Evolutionary conservation across 345 rosid genomes (phyloP).

Genomic region (Erysimum cheiranthoides): DNA sequence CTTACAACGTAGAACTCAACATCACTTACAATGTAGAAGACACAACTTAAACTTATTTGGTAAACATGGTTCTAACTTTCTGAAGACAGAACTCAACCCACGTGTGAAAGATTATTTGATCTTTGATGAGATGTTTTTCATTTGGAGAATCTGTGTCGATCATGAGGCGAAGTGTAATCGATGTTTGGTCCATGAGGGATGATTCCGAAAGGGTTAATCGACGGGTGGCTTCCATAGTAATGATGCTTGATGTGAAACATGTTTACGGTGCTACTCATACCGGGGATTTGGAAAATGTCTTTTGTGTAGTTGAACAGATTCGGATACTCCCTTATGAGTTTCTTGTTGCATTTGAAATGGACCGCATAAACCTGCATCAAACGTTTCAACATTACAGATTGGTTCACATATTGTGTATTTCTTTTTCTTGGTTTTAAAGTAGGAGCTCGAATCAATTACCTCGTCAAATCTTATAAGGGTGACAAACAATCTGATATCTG

Average conservation of each 20-base stretch:
- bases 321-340: conserved; percentile 68
- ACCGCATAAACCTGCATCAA: conserved; percentile 66
- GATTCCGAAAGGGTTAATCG: conserved; percentile 69
- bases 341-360: conserved; percentile 86
- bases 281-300: conserved; percentile 63
- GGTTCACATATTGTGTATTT: neutral
- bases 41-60: conserved; percentile 20
- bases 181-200: conserved; percentile 71
- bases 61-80: conserved; percentile 1
- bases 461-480: conserved; percentile 96
- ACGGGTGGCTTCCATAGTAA: conserved; percentile 82
- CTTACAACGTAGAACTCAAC: neutral
- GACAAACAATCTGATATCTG: conserved; percentile 80
- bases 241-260: conserved; percentile 75
- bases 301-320: conserved; percentile 75
- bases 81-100: conserved; percentile 10
- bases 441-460: conserved; percentile 50
- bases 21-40: neutral
- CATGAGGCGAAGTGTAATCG: conserved; percentile 62
- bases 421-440: neutral
- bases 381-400: conserved; percentile 11
- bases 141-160: conserved; percentile 55
- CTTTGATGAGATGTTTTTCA: conserved; percentile 11
- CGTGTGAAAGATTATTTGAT: neutral
- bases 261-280: conserved; percentile 68